These are phyloP conservation scores for Setaria viridis DNA, from an alignment of 202 grass and related monocot species.

Conservation along the genomic window DNA sequence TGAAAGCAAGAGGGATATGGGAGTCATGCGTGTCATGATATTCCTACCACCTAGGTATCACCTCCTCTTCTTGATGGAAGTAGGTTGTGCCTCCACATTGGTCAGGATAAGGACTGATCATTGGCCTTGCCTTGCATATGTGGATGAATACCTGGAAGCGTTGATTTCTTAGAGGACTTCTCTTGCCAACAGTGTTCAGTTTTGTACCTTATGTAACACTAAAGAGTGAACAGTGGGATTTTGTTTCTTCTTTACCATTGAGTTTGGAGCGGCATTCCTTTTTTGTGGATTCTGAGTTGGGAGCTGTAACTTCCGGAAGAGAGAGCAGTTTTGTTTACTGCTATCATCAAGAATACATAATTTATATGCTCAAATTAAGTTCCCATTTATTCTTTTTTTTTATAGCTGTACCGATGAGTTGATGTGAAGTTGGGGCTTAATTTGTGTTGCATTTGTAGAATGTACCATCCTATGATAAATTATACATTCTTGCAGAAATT, in stretches of 20 bases:
- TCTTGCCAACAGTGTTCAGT: slow-evolving; percentile 43
- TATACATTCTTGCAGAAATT: not conserved
- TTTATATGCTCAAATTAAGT: slow-evolving; percentile 27
- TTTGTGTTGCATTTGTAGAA: slow-evolving; percentile 18
- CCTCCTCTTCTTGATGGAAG: slow-evolving; percentile 97
- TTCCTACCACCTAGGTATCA: slow-evolving; percentile 94
- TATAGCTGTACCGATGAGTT: not conserved
- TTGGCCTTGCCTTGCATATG: slow-evolving; percentile 96
- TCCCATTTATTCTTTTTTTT: not conserved
- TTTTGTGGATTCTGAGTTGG: slow-evolving; percentile 43
- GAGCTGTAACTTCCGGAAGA: slow-evolving; percentile 50
- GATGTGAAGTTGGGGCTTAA: not conserved
- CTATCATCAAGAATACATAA: slow-evolving; percentile 38
- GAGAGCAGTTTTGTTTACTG: slow-evolving; percentile 48
- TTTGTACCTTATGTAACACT: slow-evolving; percentile 58
- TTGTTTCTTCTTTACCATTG: slow-evolving; percentile 45
- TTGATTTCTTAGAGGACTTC: slow-evolving; percentile 54
- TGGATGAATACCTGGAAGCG: slow-evolving; percentile 95
- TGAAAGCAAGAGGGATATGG: slow-evolving; percentile 70
- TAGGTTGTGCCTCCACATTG: slow-evolving; percentile 76
- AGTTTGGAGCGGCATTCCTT: slow-evolving; percentile 51
- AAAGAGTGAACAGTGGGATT: slow-evolving; percentile 31
- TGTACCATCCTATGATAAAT: not conserved
- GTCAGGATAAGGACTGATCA: slow-evolving; percentile 93
- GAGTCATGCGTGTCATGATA: slow-evolving; percentile 72